A percentile compares a stretch with the other conserved stretches of the same genome.
These are phyloP conservation scores for Penicillium frequentans DNA, from an alignment of 2,329 filamentous ascomycete genomes.

Conservation along the genomic window DNA sequence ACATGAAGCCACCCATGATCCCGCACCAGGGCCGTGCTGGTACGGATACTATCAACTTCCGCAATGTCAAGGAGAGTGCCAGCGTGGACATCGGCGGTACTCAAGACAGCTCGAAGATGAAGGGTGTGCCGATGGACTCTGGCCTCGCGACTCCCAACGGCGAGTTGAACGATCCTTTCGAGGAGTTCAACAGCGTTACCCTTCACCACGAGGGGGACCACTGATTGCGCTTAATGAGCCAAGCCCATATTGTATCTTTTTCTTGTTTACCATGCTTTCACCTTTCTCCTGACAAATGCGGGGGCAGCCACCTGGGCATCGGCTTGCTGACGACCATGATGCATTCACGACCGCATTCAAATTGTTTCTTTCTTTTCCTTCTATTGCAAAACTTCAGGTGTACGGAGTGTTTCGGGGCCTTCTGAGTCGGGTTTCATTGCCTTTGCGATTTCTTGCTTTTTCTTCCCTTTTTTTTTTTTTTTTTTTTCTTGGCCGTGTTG, in stretches of 20 bases:
- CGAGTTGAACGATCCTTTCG: slow-evolving; percentile 85
- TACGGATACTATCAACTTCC: slow-evolving; percentile 93
- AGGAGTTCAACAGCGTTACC: slow-evolving; percentile 98
- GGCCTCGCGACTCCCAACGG: slow-evolving; percentile 80
- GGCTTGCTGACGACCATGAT: slow-evolving; percentile 33
- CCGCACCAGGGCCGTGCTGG: slow-evolving; percentile 79
- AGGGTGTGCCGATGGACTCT: slow-evolving; percentile 83
- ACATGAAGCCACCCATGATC: slow-evolving; percentile 97
- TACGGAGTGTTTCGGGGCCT: slow-evolving; percentile 26
- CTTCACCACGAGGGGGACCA: slow-evolving; percentile 89
- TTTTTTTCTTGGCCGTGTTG: slow-evolving; percentile 7
- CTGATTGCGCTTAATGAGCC: slow-evolving; percentile 12
- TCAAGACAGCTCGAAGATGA: slow-evolving; percentile 47
- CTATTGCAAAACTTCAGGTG: slow-evolving; percentile 24
- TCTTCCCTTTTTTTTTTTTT: not conserved
- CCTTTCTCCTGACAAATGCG: slow-evolving; percentile 13
- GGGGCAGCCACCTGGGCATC: slow-evolving; percentile 24
- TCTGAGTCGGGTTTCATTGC: slow-evolving; percentile 11
- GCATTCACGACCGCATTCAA: slow-evolving; percentile 35
- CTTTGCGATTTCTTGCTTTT: slow-evolving; percentile 8
- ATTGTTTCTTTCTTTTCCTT: slow-evolving; percentile 8
- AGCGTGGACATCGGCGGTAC: slow-evolving; percentile 70
- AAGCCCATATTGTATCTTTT: slow-evolving; percentile 10
- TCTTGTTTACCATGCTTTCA: slow-evolving; percentile 3
- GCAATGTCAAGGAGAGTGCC: slow-evolving; percentile 95